Evolutionary conservation across 2,329 filamentous ascomycete species (phyloP), one percentile per base, ranked within the genome.

Genomic region (Arthrocladium fulminans): DNA sequence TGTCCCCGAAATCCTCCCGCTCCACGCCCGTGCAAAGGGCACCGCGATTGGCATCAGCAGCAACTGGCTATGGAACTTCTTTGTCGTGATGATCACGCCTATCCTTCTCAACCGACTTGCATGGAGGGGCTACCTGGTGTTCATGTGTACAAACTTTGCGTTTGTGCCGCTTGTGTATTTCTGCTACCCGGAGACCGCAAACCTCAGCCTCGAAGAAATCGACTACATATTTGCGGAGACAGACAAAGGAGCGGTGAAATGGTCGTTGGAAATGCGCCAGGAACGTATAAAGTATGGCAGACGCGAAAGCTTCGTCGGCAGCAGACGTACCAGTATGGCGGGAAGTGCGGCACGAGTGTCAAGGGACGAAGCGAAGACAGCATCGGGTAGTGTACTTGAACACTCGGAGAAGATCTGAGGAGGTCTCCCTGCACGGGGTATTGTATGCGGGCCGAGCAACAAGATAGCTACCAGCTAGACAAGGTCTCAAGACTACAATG

Each of bases 1-100:
- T 51, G 68, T 72, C 3, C 70, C 72, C 1, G 71, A 75, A 52
- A 73, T 76, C 35, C 59, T 75, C 1, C 72, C 73, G 1, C 62
- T 75, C 2, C 71, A 73, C 50, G 70, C 69, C 3, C 63, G 73
- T 20, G 68, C 72, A 2, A 74, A 75, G 57, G 72, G 73, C 13
- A 73, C 67, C 12, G 72, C 73, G 2, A 66, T 75, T 22, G 72
- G 70, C 1, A 72, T 73, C 27, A 69, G 65, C 1, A 64, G 66
- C 2, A 75, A 75, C 52, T 75, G 71, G 73, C 22, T 54, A 22
- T 49, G 60, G 65, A 74, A 73, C 53, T 74, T 74, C 53, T 68
- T 74, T 48, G 59, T 64, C 34, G 62, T 63, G 40, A 63, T 65
- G 63, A 65, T 65, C 42, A 62, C 61, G 2, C 63, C 63, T 13